phyloP scores from a whole-genome alignment of 257 asterid genomes.

The Nicotiana tomentosiformis region DNA sequence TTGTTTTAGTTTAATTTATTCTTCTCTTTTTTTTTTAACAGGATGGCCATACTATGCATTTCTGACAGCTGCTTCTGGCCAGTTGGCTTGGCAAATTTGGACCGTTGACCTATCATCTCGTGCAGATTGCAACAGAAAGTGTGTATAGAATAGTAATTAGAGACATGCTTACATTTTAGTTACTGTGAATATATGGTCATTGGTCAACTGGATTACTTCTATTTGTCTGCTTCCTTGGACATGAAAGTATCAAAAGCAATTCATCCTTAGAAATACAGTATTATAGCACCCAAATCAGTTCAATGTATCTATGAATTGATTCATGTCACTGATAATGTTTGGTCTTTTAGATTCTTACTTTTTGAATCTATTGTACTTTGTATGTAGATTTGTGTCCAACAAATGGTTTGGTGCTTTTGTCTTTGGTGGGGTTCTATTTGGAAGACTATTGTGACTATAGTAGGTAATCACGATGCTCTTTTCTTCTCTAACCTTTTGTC shows the following conservation, averaged over 20 bases:
- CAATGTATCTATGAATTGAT: background rate
- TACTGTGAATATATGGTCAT: background rate
- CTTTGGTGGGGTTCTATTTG: conserved; percentile 57
- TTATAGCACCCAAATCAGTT: background rate
- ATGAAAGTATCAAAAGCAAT: background rate
- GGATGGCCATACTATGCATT: conserved; percentile 72
- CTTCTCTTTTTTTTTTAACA: conserved; percentile 17
- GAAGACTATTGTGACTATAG: conserved; percentile 47
- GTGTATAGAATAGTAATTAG: conserved; percentile 18
- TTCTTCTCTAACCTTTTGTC: background rate
- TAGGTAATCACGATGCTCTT: background rate
- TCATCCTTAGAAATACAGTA: background rate
- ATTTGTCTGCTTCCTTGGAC: background rate
- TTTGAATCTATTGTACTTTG: background rate
- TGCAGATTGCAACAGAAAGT: conserved; percentile 75
- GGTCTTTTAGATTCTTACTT: background rate
- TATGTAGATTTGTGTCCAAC: conserved; percentile 70
- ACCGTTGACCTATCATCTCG: conserved; percentile 66
- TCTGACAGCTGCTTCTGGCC: conserved; percentile 56
- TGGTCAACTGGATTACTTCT: background rate
- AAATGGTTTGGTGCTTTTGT: conserved; percentile 84
- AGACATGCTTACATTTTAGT: background rate
- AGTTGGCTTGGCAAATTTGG: conserved; percentile 80
- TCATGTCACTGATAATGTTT: background rate
- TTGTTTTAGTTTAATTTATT: background rate